Percentiles rank a stretch among this genome's conserved stretches.
phyloP scores from a whole-genome alignment of 2,329 filamentous ascomycete genomes.

The Colletotrichum ledebouriae region DNA sequence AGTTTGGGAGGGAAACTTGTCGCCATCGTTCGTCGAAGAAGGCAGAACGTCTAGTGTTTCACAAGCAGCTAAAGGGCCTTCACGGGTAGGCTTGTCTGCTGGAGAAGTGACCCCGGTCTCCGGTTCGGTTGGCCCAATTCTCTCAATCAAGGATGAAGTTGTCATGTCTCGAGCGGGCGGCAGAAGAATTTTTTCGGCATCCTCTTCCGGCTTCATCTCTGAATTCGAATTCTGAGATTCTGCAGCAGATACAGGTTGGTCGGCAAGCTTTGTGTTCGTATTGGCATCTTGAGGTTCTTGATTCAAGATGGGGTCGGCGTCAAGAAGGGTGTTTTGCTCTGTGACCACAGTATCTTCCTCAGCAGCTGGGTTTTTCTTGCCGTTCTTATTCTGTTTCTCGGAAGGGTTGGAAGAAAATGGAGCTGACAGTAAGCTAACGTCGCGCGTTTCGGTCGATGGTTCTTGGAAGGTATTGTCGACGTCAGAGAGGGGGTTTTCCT shows the following conservation, averaged over 20 bases:
- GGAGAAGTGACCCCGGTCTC: no score
- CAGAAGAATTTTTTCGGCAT: no score
- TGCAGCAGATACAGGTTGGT: background rate
- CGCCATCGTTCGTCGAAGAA: background rate
- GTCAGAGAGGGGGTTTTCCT: no score
- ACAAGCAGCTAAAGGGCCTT: no score
- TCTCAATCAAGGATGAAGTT: no score
- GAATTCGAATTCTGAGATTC: background rate
- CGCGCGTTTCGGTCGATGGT: background rate
- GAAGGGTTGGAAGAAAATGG: background rate
- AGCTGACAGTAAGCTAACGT: slow-evolving; percentile 1
- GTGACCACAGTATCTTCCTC: slow-evolving; percentile 31
- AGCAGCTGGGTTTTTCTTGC: slow-evolving; percentile 37
- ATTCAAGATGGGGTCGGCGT: background rate
- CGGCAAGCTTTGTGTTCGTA: background rate
- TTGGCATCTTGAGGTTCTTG: background rate
- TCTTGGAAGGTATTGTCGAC: no score
- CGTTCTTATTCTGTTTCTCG: slow-evolving; percentile 46
- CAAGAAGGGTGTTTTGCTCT: slow-evolving; percentile 21
- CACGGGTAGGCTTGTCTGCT: no score
- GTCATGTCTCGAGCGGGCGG: no score
- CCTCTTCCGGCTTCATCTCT: no score
- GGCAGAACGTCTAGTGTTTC: no score
- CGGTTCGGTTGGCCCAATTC: no score
- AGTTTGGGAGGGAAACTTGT: slow-evolving; percentile 18